Base-by-base conservation (phyloP, 768 basidiomycete species). In the Xanthoconium purpureum region DNA sequence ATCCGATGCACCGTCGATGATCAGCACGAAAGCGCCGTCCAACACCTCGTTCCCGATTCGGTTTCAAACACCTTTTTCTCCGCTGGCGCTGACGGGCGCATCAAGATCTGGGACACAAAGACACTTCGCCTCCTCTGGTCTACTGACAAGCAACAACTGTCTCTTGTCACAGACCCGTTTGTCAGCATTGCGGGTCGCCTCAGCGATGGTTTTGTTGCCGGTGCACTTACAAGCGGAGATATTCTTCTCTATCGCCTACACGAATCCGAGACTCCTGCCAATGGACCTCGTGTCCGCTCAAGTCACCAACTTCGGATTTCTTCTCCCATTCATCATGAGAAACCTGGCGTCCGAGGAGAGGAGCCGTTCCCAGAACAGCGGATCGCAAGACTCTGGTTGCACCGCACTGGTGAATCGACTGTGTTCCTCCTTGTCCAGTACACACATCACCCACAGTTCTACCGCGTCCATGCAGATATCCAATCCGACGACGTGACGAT, bases 71-170 rank as follows among this genome's bases (percentile, higher is more conserved):
- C 64, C 2, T 77, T 83, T 38, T 70, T 83, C 37, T 87, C 84
- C 6, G 84, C 74, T 2, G 83, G 81, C 6, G 66, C 73, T 2
- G 89, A 92, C 60, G 89, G 89, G 0, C 71, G 74, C 24, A 78
- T 89, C 60, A 93, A 91, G 66, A 58, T 94, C 3, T 93, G 91
- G 91, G 80, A 87, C 55, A 71, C 78, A 15, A 81, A 77, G 60
- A 72, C 71, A 5, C 68, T 83, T 14, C 62, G 58, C n/a, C 85
- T 84, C 56, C 50, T 86, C 20, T 92, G 89, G 89, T 79, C 83
- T 1, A 88, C 84, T 18, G 71, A 76, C 17, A 66, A 62, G 24
- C 73, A 74, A 17, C 54, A 58, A 2, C 59, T 64, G 33, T 67
- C 68, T 12, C 66, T 77, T 14, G 61, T 79, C 2, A 71, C 75